Evolutionary conservation across 1,139 yeast species (phyloP).

Genomic region (Yamadazyma epiphylla): DNA sequence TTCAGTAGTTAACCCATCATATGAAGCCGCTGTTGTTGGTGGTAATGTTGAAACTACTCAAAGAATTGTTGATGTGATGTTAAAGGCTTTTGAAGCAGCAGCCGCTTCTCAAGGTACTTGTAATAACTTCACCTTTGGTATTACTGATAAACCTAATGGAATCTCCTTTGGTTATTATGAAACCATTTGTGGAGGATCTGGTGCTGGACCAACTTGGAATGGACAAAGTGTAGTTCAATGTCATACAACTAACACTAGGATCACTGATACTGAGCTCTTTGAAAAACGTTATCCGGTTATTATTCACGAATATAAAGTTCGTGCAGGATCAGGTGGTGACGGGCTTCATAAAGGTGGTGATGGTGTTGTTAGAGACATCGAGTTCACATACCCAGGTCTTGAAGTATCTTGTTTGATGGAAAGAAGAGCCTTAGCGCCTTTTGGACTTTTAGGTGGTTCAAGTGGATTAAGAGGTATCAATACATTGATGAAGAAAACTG

Average conservation of each 20-base stretch:
- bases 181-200: conserved; percentile 49
- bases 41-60: conserved; percentile 90
- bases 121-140: conserved; percentile 48
- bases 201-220: conserved; percentile 49
- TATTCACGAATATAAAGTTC: conserved; percentile 36
- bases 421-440: conserved; percentile 42
- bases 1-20: conserved; percentile 64
- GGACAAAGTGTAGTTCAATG: conserved; percentile 48
- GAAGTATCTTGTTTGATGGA: conserved; percentile 47
- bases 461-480: conserved; percentile 39
- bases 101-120: conserved; percentile 55
- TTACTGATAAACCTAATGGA: conserved; percentile 30
- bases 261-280: conserved; percentile 45
- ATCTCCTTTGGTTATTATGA: conserved; percentile 46
- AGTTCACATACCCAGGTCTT: conserved; percentile 34
- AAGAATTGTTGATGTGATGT: conserved; percentile 73
- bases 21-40: conserved; percentile 83
- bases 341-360: conserved; percentile 43
- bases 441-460: conserved; percentile 41
- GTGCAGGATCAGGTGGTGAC: conserved; percentile 39
- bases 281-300: conserved; percentile 47
- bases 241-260: conserved; percentile 47
- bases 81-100: conserved; percentile 72
- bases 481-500: conserved; percentile 29
- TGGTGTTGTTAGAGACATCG: conserved; percentile 45